These are phyloP conservation scores for Orbilia brochopaga DNA, from an alignment of 2,329 filamentous ascomycete genomes.

Conservation along the genomic window DNA sequence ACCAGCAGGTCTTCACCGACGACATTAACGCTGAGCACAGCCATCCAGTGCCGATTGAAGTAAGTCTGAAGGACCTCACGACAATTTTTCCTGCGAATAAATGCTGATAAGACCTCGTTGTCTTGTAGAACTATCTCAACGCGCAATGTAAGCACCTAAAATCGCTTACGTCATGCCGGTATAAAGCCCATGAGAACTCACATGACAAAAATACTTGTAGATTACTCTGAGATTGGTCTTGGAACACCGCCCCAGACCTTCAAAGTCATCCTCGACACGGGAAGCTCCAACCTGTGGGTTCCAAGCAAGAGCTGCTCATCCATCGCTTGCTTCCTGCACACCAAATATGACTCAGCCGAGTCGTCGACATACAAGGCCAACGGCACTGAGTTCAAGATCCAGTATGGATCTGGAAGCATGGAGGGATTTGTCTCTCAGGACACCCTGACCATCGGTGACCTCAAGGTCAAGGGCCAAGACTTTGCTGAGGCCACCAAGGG, in stretches of 20 bases:
- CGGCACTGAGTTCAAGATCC: slow-evolving; percentile 87
- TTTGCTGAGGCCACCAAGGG: slow-evolving; percentile 85
- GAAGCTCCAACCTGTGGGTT: slow-evolving; percentile 99
- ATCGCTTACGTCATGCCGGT: slow-evolving; percentile 22
- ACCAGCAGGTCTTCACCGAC: slow-evolving; percentile 80
- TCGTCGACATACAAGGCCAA: slow-evolving; percentile 95
- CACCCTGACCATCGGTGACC: slow-evolving; percentile 81
- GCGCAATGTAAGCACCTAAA: slow-evolving; percentile 79
- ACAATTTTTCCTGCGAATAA: neutral
- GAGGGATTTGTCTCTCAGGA: slow-evolving; percentile 94
- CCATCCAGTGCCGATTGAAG: slow-evolving; percentile 82
- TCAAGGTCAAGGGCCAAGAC: slow-evolving; percentile 85
- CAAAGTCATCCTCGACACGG: slow-evolving; percentile 98
- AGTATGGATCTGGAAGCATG: slow-evolving; percentile 92
- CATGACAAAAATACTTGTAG: slow-evolving; percentile 60
- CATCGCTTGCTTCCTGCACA: slow-evolving; percentile 97
- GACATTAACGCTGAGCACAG: slow-evolving; percentile 66
- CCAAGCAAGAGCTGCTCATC: slow-evolving; percentile 87
- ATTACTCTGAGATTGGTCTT: slow-evolving; percentile 95
- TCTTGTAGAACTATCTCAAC: slow-evolving; percentile 82
- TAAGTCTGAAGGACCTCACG: slow-evolving; percentile 32
- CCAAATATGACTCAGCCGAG: slow-evolving; percentile 88
- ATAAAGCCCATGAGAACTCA: slow-evolving; percentile 10
- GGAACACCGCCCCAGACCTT: slow-evolving; percentile 91
- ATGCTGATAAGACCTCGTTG: slow-evolving; percentile 23